Evolutionary conservation across 495 filamentous ascomycete species (phyloP), one percentile per base, ranked within the genome.

Genomic region (Saxophila tyrrhenica): DNA sequence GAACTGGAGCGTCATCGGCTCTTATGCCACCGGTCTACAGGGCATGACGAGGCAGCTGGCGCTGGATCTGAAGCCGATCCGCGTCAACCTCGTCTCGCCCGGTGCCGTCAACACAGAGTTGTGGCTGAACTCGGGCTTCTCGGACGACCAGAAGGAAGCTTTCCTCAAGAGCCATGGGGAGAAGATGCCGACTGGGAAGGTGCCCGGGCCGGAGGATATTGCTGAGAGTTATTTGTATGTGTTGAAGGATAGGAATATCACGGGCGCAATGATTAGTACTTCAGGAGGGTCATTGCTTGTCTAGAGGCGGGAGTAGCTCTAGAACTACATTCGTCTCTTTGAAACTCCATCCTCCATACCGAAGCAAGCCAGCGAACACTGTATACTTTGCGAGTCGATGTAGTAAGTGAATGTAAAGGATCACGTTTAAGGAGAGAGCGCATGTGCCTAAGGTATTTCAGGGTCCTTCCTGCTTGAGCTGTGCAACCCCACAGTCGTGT

Each of bases 161-260:
- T 39, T 61, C 25, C 19, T 42, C 3, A 57, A 61, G 44, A 55
- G 51, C 2, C 3, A 41, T 13, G 63, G 49, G 66, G 51, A 55
- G 77, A 80, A 75, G 38, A 51, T 64, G 58, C 32, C 56, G 38
- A 67, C 62, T 19, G 61, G 62, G 25, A 21, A 21, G 50, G 5
- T 51, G 2, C 60, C 59, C 8, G 0, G 22, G 47, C 58, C 60
- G 25, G 64, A 67, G 55, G 67, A 69, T 53, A 60, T 69, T 32
- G 65, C 59, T 35, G 65, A 69, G 62, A 51, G 47, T 15, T 69
- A 61, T 62, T 45, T 67, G 52, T 60, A 52, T 46, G 17, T 52
- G 16, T 51, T 69, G 64, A 59, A 50, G 54, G 67, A 69, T 62
- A 9, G 38, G 50, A 67, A 67, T 58, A 46, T 62, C 46, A 62